Evolutionary conservation across 306 rosid genomes (phyloP), one percentile per base, ranked within the genome.

Genomic region (Acacia acuminata): DNA sequence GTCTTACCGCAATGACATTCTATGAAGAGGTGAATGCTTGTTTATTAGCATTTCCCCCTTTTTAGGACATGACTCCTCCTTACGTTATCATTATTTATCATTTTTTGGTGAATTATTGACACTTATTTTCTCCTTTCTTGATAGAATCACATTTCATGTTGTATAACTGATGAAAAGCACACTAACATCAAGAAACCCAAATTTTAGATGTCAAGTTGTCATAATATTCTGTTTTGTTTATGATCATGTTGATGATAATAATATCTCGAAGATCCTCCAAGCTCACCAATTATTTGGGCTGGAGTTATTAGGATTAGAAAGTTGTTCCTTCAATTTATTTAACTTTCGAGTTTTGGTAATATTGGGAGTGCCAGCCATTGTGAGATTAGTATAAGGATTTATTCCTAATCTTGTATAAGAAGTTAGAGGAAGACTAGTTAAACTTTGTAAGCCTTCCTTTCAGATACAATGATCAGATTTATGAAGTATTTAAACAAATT

Each of bases 1-100:
- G 97, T 82, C 94, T 96, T 55, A 94, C 99, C 72, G 99, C 97
- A 81, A 92, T 96, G 99, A 96, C 99, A 40, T 94, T 96, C 89
- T 96, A 91, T 82, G 99, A 96, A 85, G 99, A 96, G 96, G 99
- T 90, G 87, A 84, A 89, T 65, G 61, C 77, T 71, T 64, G 27
- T 58, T 43, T 55, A 51, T 53, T 71, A 51, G 7, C 25, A 38
- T 70, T 7, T n/a, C 4, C 13, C 40, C 22, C 15, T 55, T 50
- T 45, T 51, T 12, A 10, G 15, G 68, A 48, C 45, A 38, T 32
- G 68, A 48, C 45, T 25, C 12, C 27, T 65, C 13, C n/a, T 60
- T 10, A 34, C 63, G 42, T 60, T 69, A 53, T 53, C 58, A 11
- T 66, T 65, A 34, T 71, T 82, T 77, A 30, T 76, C 53, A 32